A percentile compares a stretch with the other conserved stretches of the same genome.
These are phyloP conservation scores for Hanseniaspora sp. DNA, from an alignment of 1,139 yeast species.

Conservation along the genomic window DNA sequence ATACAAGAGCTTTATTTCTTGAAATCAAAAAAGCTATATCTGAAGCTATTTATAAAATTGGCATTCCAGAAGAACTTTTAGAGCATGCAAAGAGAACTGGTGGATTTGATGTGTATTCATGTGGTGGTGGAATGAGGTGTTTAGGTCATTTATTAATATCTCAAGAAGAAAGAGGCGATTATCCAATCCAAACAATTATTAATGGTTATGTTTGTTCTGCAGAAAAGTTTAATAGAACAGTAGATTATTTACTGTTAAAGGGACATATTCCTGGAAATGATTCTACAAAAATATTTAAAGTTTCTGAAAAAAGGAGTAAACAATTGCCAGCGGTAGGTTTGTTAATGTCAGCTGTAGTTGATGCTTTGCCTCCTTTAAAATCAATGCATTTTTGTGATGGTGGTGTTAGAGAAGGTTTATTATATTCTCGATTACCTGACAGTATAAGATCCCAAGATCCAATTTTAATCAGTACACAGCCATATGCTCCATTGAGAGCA, in stretches of 20 bases:
- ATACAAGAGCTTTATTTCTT: conserved; percentile 34
- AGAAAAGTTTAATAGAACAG: conserved; percentile 38
- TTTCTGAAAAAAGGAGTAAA: conserved; percentile 48
- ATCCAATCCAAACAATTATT: conserved; percentile 50
- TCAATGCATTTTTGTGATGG: conserved; percentile 58
- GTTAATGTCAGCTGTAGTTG: conserved; percentile 47
- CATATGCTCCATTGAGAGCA: conserved; percentile 52
- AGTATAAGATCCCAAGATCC: conserved; percentile 53
- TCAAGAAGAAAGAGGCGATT: conserved; percentile 34
- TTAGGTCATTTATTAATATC: conserved; percentile 49
- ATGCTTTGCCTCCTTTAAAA: conserved; percentile 46
- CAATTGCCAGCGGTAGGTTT: conserved; percentile 58
- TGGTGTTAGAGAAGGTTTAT: conserved; percentile 60
- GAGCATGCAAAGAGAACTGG: conserved; percentile 41
- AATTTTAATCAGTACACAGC: conserved; percentile 48
- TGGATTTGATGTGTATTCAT: conserved; percentile 49
- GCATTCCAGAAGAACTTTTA: conserved; percentile 35
- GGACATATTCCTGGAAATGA: conserved; percentile 33
- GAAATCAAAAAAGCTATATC: conserved; percentile 40
- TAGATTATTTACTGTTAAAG: conserved; percentile 40
- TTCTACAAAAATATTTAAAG: conserved; percentile 39
- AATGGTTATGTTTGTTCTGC: conserved; percentile 52
- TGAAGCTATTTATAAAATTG: conserved; percentile 39
- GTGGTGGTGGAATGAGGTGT: conserved; percentile 61
- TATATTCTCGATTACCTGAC: conserved; percentile 47